Evolutionary conservation across 805 yeast genomes (phyloP).

Genomic region (Yarrowia sp.): DNA sequence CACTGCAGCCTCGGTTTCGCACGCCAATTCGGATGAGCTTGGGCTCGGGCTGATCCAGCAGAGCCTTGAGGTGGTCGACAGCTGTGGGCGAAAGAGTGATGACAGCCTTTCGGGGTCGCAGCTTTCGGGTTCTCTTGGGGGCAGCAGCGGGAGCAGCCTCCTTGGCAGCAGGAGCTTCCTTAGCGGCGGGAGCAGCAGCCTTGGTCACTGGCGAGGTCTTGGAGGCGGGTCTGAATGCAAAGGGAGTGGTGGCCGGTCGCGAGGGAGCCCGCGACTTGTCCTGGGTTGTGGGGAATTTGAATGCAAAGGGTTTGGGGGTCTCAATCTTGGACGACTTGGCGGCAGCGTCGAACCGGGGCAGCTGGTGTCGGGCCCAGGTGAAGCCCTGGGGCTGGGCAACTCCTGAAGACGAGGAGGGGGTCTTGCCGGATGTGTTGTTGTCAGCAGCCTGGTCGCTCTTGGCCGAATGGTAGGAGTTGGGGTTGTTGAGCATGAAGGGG

Average conservation of each 20-base stretch:
- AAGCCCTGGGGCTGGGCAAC: slow-evolving; percentile 16
- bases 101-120: slow-evolving; percentile 89
- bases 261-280: slow-evolving; percentile 18
- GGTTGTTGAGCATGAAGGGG: slow-evolving; percentile 37
- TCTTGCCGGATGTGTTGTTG: background rate
- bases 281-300: slow-evolving; percentile 33
- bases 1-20: slow-evolving; percentile 96
- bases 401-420: background rate
- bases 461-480: slow-evolving; percentile 30
- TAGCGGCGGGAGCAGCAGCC: background rate
- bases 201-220: slow-evolving; percentile 3
- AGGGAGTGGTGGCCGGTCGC: slow-evolving; percentile 31
- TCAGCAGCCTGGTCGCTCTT: slow-evolving; percentile 8
- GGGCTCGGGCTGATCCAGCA: slow-evolving; percentile 78
- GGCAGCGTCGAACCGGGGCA: slow-evolving; percentile 30
- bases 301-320: slow-evolving; percentile 36
- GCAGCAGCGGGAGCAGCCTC: slow-evolving; percentile 42
- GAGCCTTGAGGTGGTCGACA: slow-evolving; percentile 66
- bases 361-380: slow-evolving; percentile 35
- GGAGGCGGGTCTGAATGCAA: slow-evolving; percentile 31
- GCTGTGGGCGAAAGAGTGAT: slow-evolving; percentile 83
- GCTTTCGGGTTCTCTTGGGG: slow-evolving; percentile 58
- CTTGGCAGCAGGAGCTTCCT: slow-evolving; percentile 3
- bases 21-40: slow-evolving; percentile 91
- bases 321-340: slow-evolving; percentile 4